Base-by-base conservation (phyloP, 768 basidiomycete genomes). In the Serendipita sp. region DNA sequence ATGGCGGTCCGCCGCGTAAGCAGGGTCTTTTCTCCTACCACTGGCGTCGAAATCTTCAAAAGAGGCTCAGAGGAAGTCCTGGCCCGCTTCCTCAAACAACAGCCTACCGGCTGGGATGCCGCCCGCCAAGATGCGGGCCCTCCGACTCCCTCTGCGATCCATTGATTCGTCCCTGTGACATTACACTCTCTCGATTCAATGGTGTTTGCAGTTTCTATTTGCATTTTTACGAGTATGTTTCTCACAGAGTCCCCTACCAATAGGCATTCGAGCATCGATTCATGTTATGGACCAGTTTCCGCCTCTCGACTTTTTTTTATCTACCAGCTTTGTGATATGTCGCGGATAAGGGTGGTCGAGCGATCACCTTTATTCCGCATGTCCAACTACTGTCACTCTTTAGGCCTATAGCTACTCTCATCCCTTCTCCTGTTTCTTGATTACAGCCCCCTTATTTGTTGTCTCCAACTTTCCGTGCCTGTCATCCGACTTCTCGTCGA, bases 51-150 rank as follows among this genome's bases (percentile, higher is more conserved):
- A 65, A 69, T 87, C 44, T 91, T 93, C 75, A 93, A 91, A 73
- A 82, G 82, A 62, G 86, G 86, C 13, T 91, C 90, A 1, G 91
- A 94, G 72, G 87, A 93, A 69, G 89, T 92, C 29, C 77, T 94
- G 33, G 82, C 87, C 55, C 92, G 94, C 73, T 75, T 92, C 75
- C 86, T 82, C 70, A 23, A 60, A 36, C 29, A 60, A 10, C 55
- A 23, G 10, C 36, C 55, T 4, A 34, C 10, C 10, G 23, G 55
- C 10, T 23, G 33, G 23, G 33, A n/a, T 18, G 36, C 55, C n/a
- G 27, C 27, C 34, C 29, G 34, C 8, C 27, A 23, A n/a, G 36
- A 37, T 37, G 10, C 10, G 16, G 55, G 55, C 8, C 55, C 55
- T 10, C 55, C 55, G 10, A 60, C 55, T 33, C 55, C 55, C 8